Evolutionary conservation across 495 filamentous ascomycete genomes (phyloP).

Genomic region (Penicillium steckii): DNA sequence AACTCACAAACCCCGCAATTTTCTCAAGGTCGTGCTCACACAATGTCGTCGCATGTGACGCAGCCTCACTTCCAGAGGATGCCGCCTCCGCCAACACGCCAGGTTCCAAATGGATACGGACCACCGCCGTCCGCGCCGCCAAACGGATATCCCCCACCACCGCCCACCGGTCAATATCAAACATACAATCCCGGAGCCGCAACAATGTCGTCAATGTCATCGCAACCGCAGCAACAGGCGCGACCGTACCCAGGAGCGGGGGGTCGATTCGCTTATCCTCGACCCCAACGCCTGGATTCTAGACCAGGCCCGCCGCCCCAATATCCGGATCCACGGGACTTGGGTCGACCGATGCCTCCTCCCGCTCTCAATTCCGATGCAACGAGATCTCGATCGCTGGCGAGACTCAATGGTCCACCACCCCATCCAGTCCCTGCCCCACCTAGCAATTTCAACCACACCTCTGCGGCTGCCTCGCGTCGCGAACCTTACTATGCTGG

Average conservation of each 20-base stretch:
- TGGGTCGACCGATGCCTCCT: conserved; percentile 51
- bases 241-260: conserved; percentile 54
- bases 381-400: conserved; percentile 77
- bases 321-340: conserved; percentile 48
- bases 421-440: conserved; percentile 32
- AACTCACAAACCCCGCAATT: conserved; percentile 63
- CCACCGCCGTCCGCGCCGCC: conserved; percentile 31
- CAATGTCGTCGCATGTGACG: conserved; percentile 70
- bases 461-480: conserved; percentile 70
- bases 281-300: conserved; percentile 68
- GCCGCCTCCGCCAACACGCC: conserved; percentile 60
- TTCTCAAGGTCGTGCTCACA: conserved; percentile 71
- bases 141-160: conserved; percentile 38
- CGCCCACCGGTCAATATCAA: conserved; percentile 44
- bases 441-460: conserved; percentile 64
- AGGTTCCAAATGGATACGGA: conserved; percentile 52
- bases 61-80: conserved; percentile 47
- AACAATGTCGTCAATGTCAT: conserved; percentile 50
- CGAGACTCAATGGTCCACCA: conserved; percentile 62
- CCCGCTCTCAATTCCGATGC: conserved; percentile 81
- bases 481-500: conserved; percentile 67
- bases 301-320: conserved; percentile 60
- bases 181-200: conserved; percentile 47
- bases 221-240: conserved; percentile 55
- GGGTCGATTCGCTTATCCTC: conserved; percentile 58